These are phyloP conservation scores for Fraxinus floribunda DNA, from an alignment of 305 asterid genomes.

Conservation along the genomic window DNA sequence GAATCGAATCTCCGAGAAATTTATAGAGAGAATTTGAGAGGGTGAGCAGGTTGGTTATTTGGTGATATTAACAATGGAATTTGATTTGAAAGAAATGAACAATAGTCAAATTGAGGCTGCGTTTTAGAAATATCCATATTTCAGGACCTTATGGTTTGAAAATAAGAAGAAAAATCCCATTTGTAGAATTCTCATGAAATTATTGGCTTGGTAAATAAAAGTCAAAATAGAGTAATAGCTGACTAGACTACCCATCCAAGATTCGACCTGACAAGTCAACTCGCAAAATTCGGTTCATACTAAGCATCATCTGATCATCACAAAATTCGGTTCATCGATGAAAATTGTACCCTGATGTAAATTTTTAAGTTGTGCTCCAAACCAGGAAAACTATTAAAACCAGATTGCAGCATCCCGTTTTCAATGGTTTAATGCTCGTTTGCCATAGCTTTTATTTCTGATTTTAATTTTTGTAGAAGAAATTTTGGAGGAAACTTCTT, in stretches of 20 bases:
- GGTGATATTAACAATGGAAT: no score
- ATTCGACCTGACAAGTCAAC: not conserved
- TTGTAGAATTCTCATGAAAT: not conserved
- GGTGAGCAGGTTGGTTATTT: not conserved
- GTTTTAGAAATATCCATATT: not conserved
- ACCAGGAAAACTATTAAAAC: no score
- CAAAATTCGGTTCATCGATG: no score
- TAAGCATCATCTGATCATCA: no score
- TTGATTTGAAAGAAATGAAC: no score
- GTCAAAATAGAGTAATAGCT: not conserved
- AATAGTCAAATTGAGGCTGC: not conserved
- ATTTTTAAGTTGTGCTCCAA: no score
- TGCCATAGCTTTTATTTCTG: no score
- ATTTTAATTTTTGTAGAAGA: no score
- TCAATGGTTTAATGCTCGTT: no score
- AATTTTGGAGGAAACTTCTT: no score
- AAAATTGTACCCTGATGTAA: no score
- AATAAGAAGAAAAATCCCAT: not conserved
- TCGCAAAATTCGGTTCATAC: not conserved
- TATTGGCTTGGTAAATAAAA: not conserved
- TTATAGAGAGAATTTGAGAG: not conserved
- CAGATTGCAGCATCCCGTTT: no score
- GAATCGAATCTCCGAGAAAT: constrained; percentile 37
- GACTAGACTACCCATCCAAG: not conserved
- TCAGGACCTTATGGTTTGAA: not conserved